Percentiles rank a stretch among this genome's conserved stretches.
These are phyloP conservation scores for Delonix regia DNA, from an alignment of 306 rosid genomes.

Conservation along the genomic window DNA sequence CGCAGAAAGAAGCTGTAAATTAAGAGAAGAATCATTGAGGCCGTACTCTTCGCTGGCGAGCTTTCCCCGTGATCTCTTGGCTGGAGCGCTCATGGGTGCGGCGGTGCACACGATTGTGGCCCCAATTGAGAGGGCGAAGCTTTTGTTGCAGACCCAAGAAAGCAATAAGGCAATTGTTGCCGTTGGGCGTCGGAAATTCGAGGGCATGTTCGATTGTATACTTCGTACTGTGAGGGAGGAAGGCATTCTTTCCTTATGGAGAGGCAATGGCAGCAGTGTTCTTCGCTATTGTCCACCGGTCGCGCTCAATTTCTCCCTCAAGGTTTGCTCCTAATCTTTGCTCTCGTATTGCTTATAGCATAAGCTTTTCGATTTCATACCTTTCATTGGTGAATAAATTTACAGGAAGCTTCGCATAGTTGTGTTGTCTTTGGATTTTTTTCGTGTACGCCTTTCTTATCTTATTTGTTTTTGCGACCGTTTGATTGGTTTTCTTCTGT, in stretches of 20 bases:
- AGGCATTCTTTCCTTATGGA: constrained; percentile 85
- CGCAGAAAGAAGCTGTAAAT: constrained; percentile 32
- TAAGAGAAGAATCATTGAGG: constrained; percentile 22
- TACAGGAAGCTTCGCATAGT: background rate
- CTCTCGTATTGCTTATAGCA: background rate
- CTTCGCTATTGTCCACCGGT: constrained; percentile 90
- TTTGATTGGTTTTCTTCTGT: background rate
- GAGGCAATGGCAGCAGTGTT: constrained; percentile 96
- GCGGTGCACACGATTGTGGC: constrained; percentile 90
- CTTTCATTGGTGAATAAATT: background rate
- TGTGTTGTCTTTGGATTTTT: background rate
- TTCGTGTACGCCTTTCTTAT: background rate
- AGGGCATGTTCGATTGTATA: constrained; percentile 89
- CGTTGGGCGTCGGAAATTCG: constrained; percentile 63
- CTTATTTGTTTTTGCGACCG: background rate
- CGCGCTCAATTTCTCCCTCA: constrained; percentile 92
- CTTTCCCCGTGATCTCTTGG: constrained; percentile 64
- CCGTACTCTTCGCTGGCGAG: constrained; percentile 41
- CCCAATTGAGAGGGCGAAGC: constrained; percentile 87
- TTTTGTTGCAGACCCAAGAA: constrained; percentile 89
- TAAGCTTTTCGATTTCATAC: background rate
- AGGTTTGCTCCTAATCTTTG: constrained; percentile 46
- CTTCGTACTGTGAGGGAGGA: constrained; percentile 74
- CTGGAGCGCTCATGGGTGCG: constrained; percentile 87
- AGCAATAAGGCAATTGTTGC: constrained; percentile 80